Evolutionary conservation across 352 stramenopile species (phyloP).

Genomic region (Globisporangium middletonii): DNA sequence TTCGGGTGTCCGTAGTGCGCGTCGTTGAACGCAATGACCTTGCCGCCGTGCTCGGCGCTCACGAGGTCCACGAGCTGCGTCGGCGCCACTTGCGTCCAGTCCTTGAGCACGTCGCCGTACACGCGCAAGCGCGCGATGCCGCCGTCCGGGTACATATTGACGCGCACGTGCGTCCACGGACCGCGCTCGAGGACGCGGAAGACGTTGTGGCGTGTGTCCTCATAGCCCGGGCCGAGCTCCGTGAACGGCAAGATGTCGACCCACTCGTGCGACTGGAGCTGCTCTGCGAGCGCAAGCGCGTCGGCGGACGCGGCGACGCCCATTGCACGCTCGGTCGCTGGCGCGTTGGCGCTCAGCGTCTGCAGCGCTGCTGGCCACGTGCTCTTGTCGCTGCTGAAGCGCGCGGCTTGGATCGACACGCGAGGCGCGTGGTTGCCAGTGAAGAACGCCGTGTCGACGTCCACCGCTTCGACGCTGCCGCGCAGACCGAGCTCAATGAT

Average conservation of each 20-base stretch:
- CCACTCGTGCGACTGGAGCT: conserved; percentile 51
- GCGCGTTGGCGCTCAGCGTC: conserved; percentile 31
- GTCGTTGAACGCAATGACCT: conserved; percentile 89
- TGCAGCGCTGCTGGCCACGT: conserved; percentile 33
- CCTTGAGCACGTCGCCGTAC: conserved; percentile 57
- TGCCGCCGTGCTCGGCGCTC: conserved; percentile 73
- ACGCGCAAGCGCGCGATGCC: conserved; percentile 88
- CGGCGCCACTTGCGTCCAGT: conserved; percentile 49
- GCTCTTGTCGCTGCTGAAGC: conserved; percentile 32
- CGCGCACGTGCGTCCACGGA: conserved; percentile 82
- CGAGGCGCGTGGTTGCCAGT: conserved; percentile 87
- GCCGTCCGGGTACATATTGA: conserved; percentile 94
- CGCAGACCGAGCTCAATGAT: conserved; percentile 86
- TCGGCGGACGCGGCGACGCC: conserved; percentile 35
- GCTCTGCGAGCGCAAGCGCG: conserved; percentile 35
- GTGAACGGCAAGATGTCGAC: conserved; percentile 56
- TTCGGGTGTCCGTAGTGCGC: conserved; percentile 93
- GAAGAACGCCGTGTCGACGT: conserved; percentile 94
- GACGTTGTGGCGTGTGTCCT: conserved; percentile 83
- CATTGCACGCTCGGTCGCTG: conserved; percentile 37
- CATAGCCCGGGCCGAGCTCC: conserved; percentile 70
- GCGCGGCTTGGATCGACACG: conserved; percentile 86
- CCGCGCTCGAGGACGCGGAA: conserved; percentile 44
- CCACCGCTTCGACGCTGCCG: conserved; percentile 47
- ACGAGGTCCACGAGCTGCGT: conserved; percentile 83